phyloP scores from a whole-genome alignment of 345 rosid species.

The Brassica carinata region DNA sequence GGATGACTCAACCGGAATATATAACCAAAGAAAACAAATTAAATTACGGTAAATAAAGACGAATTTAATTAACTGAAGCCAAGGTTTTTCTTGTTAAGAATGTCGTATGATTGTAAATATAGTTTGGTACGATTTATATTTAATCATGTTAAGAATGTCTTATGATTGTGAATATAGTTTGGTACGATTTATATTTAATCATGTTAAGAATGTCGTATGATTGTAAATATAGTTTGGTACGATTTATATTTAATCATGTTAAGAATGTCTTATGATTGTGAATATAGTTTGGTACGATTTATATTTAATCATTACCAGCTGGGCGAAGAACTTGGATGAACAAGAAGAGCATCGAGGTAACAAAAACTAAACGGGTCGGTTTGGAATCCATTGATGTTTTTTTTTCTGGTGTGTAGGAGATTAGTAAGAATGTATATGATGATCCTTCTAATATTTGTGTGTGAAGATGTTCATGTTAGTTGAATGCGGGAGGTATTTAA shows the following conservation, averaged over 20 bases:
- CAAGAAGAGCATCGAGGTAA: background rate
- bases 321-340: slow-evolving; percentile 9
- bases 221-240: background rate
- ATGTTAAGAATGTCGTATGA: background rate
- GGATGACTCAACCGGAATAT: background rate
- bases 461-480: slow-evolving; percentile 1
- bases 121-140: background rate
- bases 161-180: background rate
- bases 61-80: background rate
- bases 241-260: too few relatives aligned
- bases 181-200: background rate
- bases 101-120: background rate
- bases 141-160: background rate
- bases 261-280: background rate
- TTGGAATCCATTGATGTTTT: slow-evolving; percentile 20
- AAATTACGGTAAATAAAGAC: background rate
- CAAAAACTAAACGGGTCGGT: slow-evolving; percentile 4
- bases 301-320: background rate
- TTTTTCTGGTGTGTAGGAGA: background rate
- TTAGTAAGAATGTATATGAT: background rate
- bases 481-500: slow-evolving; percentile 1
- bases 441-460: background rate
- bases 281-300: background rate
- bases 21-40: background rate
- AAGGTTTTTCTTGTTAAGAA: background rate